A percentile compares a stretch with the other conserved stretches of the same genome.
Evolutionary conservation across 2,329 filamentous ascomycete species (phyloP).

Genomic region (Xylaria arbuscula): DNA sequence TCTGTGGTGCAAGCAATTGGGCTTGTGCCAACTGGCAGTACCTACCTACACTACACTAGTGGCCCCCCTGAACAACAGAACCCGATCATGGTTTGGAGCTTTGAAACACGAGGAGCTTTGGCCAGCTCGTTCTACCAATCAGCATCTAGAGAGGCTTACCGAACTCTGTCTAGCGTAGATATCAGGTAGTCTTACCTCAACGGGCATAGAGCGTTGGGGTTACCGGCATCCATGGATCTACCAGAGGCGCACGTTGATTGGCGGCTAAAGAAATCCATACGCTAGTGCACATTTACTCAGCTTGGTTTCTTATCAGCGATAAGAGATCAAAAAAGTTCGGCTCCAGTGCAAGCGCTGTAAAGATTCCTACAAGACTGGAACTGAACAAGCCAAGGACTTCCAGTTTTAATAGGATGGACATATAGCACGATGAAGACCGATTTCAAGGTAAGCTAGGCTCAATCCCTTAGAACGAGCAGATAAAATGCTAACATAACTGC

Average conservation of each 20-base stretch:
- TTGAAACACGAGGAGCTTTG: slow-evolving; percentile 38
- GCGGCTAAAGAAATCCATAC: neutral
- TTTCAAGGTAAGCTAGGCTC: slow-evolving; percentile 78
- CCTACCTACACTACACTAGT: slow-evolving; percentile 3
- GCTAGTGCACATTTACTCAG: no score
- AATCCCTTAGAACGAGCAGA: no score
- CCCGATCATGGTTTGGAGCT: slow-evolving; percentile 36
- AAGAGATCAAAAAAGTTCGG: slow-evolving; percentile 47
- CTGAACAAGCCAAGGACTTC: neutral
- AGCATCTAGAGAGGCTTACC: neutral
- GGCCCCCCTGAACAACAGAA: slow-evolving; percentile 5
- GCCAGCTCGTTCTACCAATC: slow-evolving; percentile 34
- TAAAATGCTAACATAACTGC: slow-evolving; percentile 27
- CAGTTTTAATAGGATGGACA: slow-evolving; percentile 38
- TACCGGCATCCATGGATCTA: slow-evolving; percentile 14
- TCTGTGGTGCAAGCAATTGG: slow-evolving; percentile 1
- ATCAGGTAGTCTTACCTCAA: neutral
- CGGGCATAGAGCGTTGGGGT: slow-evolving; percentile 26
- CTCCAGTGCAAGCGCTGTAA: neutral
- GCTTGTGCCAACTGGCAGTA: slow-evolving; percentile 40
- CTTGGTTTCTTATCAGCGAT: slow-evolving; percentile 51
- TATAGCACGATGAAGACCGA: slow-evolving; percentile 89
- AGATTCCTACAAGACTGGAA: slow-evolving; percentile 13
- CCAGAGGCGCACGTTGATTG: neutral
- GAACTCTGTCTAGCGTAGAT: neutral